Evolutionary conservation across 2,329 filamentous ascomycete species (phyloP).

Genomic region (Neofusicoccum umdonicola): DNA sequence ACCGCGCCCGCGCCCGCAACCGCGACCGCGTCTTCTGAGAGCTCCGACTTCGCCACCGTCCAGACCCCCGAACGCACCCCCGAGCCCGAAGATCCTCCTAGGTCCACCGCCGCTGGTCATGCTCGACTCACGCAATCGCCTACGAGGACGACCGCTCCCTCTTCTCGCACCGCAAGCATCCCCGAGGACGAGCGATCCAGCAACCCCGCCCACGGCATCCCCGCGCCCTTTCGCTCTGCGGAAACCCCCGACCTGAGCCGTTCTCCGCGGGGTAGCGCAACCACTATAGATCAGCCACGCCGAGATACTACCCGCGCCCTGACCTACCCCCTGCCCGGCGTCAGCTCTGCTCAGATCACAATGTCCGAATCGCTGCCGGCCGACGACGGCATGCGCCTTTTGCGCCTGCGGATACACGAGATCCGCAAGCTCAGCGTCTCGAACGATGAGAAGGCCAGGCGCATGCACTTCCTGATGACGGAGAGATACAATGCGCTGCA

Average conservation of each 20-base stretch:
- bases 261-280: slow-evolving; percentile 5
- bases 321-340: not conserved
- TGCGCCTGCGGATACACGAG: slow-evolving; percentile 48
- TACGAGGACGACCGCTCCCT: slow-evolving; percentile 23
- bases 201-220: slow-evolving; percentile 29
- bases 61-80: slow-evolving; percentile 2
- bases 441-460: slow-evolving; percentile 49
- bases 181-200: slow-evolving; percentile 24
- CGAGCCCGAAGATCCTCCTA: slow-evolving; percentile 17
- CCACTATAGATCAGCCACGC: not conserved
- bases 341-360: not conserved
- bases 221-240: slow-evolving; percentile 28
- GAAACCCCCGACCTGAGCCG: slow-evolving; percentile 17
- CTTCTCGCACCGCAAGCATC: slow-evolving; percentile 19
- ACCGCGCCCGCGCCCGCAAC: not conserved
- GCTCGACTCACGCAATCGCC: slow-evolving; percentile 23
- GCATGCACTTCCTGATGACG: slow-evolving; percentile 51
- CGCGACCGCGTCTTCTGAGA: slow-evolving; percentile 10
- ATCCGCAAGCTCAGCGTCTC: slow-evolving; percentile 44
- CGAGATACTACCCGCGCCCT: slow-evolving; percentile 10
- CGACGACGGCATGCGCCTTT: slow-evolving; percentile 50
- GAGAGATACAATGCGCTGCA: slow-evolving; percentile 40
- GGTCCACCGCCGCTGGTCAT: slow-evolving; percentile 17
- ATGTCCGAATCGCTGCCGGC: slow-evolving; percentile 41
- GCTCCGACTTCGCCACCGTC: slow-evolving; percentile 17